Evolutionary conservation across 768 basidiomycete species (phyloP), one percentile per base, ranked within the genome.

Genomic region (Tubosaeta sp.): DNA sequence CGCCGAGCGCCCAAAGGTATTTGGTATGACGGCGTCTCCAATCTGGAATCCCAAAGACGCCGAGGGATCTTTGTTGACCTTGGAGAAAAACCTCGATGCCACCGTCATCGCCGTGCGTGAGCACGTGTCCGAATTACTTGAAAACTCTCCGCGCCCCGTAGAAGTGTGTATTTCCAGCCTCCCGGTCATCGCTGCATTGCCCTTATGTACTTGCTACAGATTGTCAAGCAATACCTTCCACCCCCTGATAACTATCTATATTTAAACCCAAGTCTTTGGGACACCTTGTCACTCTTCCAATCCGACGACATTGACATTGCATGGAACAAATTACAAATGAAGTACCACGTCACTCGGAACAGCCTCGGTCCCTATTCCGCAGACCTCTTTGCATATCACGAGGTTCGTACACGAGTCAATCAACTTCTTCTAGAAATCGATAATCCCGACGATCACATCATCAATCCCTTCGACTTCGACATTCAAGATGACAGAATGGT

Each of bases 11-110:
- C 88, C 90, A 10, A 91, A 88, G 64, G 76, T 95, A n/a, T 90
- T 95, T 54, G 93, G 93, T 4, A 88, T 95, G 85, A 95, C 93
- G 0, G 93, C 93, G 0, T 92, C 89, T 16, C 92, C 92, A 0
- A 83, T 92, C 25, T 91, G 87, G 86, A 88, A 89, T 56, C 76
- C 82, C 12, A 85, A 80, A 56, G 79, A 90, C 48, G 82, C 89
- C 0, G 66, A 72, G 17, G 78, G 77, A 22, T 87, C 88, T 3
- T 70, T 95, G 17, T 63, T 72, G 19, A 74, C 74, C 0, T 72
- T 92, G 3, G 89, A 94, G 65, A 71, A 72, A 39, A 90, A 86
- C 58, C 59, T 92, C 66, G 78, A 90, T 65, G 78, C 88, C 17
- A 86, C 82, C 53, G 82, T 91, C 22, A 77, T 90, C 19, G 84